These are phyloP conservation scores for Claviceps pazoutovae DNA, from an alignment of 2,329 filamentous ascomycete species.

Conservation along the genomic window DNA sequence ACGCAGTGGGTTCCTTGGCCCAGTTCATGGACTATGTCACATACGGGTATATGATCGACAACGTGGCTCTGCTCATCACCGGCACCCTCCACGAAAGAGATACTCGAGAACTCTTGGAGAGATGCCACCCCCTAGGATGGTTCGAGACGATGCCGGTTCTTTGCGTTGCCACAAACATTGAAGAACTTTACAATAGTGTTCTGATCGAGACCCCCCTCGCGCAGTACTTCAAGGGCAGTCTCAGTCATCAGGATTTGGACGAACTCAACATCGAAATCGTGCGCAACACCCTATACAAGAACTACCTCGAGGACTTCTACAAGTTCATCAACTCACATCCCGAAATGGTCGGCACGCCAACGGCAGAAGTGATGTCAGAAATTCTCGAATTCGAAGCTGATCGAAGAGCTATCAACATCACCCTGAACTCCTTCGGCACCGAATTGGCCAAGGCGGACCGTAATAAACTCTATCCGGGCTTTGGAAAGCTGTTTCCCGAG, in stretches of 20 bases:
- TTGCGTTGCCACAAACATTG: slow-evolving; percentile 94
- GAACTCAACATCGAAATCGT: slow-evolving; percentile 99
- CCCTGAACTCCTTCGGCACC: slow-evolving; percentile 94
- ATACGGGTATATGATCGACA: slow-evolving; percentile 99
- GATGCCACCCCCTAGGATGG: slow-evolving; percentile 95
- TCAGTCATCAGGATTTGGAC: slow-evolving; percentile 92
- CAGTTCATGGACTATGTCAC: slow-evolving; percentile 98
- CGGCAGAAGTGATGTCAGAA: slow-evolving; percentile 88
- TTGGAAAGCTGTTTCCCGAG: slow-evolving; percentile 85
- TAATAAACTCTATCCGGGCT: slow-evolving; percentile 88
- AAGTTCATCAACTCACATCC: slow-evolving; percentile 82
- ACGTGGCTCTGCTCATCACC: slow-evolving; percentile 93
- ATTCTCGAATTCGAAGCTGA: slow-evolving; percentile 95
- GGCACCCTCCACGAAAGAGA: slow-evolving; percentile 95
- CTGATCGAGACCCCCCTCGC: slow-evolving; percentile 92
- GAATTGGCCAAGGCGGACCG: slow-evolving; percentile 87
- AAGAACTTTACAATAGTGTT: slow-evolving; percentile 97
- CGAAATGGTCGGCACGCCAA: slow-evolving; percentile 78
- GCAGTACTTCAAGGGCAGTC: slow-evolving; percentile 91
- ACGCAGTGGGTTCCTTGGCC: slow-evolving; percentile 78
- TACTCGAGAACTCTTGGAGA: slow-evolving; percentile 83
- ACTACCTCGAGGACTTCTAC: slow-evolving; percentile 97
- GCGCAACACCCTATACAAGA: slow-evolving; percentile 97
- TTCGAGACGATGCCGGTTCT: slow-evolving; percentile 98
- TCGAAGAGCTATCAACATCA: slow-evolving; percentile 95